These are phyloP conservation scores for Andalucia godoyi DNA, from an alignment of 78 protist genomes.

Conservation along the genomic window DNA sequence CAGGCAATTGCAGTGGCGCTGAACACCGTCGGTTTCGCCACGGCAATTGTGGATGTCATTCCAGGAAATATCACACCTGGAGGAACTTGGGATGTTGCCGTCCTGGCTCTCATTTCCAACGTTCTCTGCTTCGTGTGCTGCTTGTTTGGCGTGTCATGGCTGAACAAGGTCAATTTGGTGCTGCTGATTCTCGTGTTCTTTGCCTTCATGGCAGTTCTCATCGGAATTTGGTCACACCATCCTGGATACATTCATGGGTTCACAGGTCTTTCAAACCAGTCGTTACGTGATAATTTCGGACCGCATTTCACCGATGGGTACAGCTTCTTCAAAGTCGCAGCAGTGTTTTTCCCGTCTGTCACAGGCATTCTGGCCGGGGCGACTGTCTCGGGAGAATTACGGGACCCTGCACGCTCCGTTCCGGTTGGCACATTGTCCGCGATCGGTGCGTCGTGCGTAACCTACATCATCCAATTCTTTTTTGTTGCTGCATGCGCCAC, in stretches of 20 bases:
- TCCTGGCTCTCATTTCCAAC: background rate
- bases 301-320: slow-evolving; percentile 7
- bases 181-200: too few relatives aligned
- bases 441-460: background rate
- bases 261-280: background rate
- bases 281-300: background rate
- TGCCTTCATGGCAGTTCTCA: too few relatives aligned
- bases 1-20: slow-evolving; percentile 36
- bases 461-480: slow-evolving; percentile 1
- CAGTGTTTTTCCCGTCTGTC: slow-evolving; percentile 63
- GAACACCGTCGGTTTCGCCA: slow-evolving; percentile 51
- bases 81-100: background rate
- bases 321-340: slow-evolving; percentile 26
- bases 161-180: too few relatives aligned
- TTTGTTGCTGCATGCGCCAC: background rate
- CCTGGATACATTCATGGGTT: too few relatives aligned
- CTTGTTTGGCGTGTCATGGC: background rate
- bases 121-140: background rate
- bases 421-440: slow-evolving; percentile 52
- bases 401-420: slow-evolving; percentile 34
- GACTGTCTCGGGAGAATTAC: slow-evolving; percentile 41
- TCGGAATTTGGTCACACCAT: too few relatives aligned
- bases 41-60: slow-evolving; percentile 1
- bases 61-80: background rate
- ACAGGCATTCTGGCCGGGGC: slow-evolving; percentile 70